These are phyloP conservation scores for Rhizopus sp. DNA, from an alignment of 371 early-diverging fungal species.

Conservation along the genomic window DNA sequence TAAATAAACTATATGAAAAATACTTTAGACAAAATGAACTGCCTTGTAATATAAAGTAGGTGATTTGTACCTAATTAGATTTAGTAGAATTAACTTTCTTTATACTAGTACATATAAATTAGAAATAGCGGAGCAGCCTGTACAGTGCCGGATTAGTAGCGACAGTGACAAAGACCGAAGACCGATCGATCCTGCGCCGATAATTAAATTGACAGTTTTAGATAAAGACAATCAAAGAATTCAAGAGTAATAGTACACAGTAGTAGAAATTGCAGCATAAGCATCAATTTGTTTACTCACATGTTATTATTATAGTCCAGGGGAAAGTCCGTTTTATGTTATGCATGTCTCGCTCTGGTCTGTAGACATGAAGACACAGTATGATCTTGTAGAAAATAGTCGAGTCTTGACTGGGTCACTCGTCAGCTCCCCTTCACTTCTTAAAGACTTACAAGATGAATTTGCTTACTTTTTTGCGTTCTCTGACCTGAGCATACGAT, in stretches of 20 bases:
- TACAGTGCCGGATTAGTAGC: constrained; percentile 69
- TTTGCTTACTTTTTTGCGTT: constrained; percentile 57
- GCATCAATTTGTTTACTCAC: not conserved
- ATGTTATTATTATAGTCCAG: constrained; percentile 5
- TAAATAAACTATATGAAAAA: not conserved
- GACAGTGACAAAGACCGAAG: constrained; percentile 73
- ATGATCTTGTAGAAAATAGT: constrained; percentile 13
- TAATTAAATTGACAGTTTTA: constrained; percentile 22
- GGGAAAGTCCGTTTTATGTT: constrained; percentile 27
- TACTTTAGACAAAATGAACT: not conserved
- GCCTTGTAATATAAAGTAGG: not conserved
- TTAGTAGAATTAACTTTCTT: not conserved
- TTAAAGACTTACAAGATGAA: constrained; percentile 45
- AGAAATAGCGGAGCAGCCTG: constrained; percentile 64
- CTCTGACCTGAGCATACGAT: constrained; percentile 50
- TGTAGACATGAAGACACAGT: constrained; percentile 21
- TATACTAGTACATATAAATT: constrained; percentile 19
- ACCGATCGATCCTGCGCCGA: constrained; percentile 76
- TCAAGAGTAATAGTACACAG: constrained; percentile 5
- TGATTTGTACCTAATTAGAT: not conserved
- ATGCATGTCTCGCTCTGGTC: constrained; percentile 30
- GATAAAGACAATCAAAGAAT: constrained; percentile 4
- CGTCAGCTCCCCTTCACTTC: constrained; percentile 50
- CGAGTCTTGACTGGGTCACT: constrained; percentile 58
- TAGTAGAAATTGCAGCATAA: not conserved